Base-by-base conservation (phyloP, 257 asterid species). In the Penstemon eatonii region DNA sequence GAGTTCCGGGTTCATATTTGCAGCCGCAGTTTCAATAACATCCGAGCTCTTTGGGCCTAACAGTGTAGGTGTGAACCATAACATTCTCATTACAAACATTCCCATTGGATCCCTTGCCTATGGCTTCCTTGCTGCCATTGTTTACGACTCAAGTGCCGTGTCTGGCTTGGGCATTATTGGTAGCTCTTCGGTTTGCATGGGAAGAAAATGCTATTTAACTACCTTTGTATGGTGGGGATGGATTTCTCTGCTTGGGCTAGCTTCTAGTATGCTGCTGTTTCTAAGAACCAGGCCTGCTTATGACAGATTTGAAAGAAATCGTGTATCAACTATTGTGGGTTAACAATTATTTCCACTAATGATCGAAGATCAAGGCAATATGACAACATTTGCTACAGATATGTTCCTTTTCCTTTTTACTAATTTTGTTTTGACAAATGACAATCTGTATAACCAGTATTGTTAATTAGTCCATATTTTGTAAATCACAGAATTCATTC, bases 221-320 rank as follows among this genome's bases (percentile, higher is more conserved):
- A 90, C 97, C 6, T 92, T 92, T 75, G 72, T 90, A 58, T 81
- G 83, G 85, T 92, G 97, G 97, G 97, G 95, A n/a, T 80, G 88
- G 69, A 79, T 92, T 38, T 85, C 98, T n/a, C 47, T 90, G 51
- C 10, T 92, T 67, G 97, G 98, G 37, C 15, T 92, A 1, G 79
- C 72, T 0, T 85, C 88, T 8, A 82, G 97, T 79, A 36, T 86
- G 52, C 50, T 86, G 66, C 67, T 92, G 81, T 90, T 82, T 75
- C 70, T 89, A 37, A 83, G 98, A 83, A 87, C 93, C 56, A 75
- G 78, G 62, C 78, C 67, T 38, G 96, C 86, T 55, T 92, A 92
- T 75, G 78, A 69, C 33, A 84, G 80, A n/a, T 86, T 81, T 19
- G 89, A 83, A 71, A 82, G 56, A 38, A 79, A 75, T 39, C 82